Base-by-base conservation (phyloP, 1,284 basidiomycete genomes). In the Ustilago xerochloae region DNA sequence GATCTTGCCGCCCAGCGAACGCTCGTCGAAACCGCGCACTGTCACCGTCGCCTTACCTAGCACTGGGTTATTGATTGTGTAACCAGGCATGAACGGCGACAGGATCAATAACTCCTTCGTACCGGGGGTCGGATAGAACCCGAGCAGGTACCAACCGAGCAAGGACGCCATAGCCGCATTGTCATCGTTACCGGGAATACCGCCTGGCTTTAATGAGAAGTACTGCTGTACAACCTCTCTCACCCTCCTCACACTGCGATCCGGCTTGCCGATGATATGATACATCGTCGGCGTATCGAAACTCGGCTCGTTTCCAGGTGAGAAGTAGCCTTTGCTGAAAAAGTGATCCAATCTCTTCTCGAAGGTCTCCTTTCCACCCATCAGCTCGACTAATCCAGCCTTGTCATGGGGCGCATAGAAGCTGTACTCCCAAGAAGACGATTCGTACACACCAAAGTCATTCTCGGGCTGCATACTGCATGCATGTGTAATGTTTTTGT, bases 131-230 rank as follows among this genome's bases (percentile, higher is more conserved):
- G 89, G 89, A 72, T 88, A 89, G 22, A 89, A 82, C 0, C 88
- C 88, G 2, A 89, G 80, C 41, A 89, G 81, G 71, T 89, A 88
- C 85, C 88, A 91, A 0, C 87, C 86, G 2, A 87, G 89, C 66
- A 89, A 90, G 70, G 89, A 90, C 3, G 87, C 90, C 90, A 91
- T 91, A 0, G 90, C 90, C 46, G 89, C 90, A 84, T 72, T 84
- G 74, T 89, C 88, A 65, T 89, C 88, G 72, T 89, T 89, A 15
- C 88, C 79, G 6, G 79, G 79, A 8, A 80, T 47, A 1, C 70
- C 69, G 10, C 48, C 63, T 4, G 52, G 53, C 48, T 52, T 48
- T 4, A 78, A 66, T 50, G 73, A 72, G 43, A 81, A 81, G 70
- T 80, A 72, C 9, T 43, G 54, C 33, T 47, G 30, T 16, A 81